Evolutionary conservation across 2,329 filamentous ascomycete genomes (phyloP).

Genomic region (Arthrinium puccinioides): DNA sequence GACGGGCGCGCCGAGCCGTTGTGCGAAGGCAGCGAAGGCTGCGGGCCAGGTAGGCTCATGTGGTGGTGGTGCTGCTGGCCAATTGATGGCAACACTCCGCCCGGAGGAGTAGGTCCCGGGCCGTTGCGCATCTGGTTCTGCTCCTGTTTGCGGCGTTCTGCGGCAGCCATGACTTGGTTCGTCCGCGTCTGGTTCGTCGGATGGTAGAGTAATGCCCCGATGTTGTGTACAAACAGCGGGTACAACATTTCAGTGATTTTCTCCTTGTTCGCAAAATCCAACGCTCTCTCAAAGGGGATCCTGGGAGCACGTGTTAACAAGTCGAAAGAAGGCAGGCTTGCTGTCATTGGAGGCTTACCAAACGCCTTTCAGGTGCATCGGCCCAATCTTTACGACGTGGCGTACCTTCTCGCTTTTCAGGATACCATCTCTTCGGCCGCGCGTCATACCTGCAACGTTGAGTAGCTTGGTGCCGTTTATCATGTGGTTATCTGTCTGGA

Average conservation of each 20-base stretch:
- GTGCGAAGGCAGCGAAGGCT: conserved; percentile 55
- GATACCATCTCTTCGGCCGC: conserved; percentile 90
- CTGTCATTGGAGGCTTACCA: conserved; percentile 54
- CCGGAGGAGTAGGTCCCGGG: conserved; percentile 41
- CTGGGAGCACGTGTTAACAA: too few relatives aligned
- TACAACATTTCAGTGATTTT: conserved; percentile 96
- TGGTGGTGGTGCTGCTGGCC: conserved; percentile 58
- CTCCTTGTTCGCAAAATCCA: conserved; percentile 99
- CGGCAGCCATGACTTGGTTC: conserved; percentile 81
- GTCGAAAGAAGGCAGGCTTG: conserved; percentile 7
- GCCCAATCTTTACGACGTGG: conserved; percentile 96
- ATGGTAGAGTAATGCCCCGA: conserved; percentile 87
- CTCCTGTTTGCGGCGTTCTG: conserved; percentile 69
- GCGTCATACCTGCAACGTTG: conserved; percentile 97
- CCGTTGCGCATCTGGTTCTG: conserved; percentile 57
- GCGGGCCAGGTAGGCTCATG: conserved; percentile 51
- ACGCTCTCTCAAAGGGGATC: conserved; percentile 96
- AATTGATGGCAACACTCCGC: conserved; percentile 53
- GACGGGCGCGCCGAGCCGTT: conserved; percentile 66
- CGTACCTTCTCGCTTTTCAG: conserved; percentile 95
- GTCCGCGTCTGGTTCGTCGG: conserved; percentile 79
- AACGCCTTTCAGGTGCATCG: conserved; percentile 97
- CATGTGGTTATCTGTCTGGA: conserved; percentile 60
- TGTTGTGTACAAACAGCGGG: conserved; percentile 95
- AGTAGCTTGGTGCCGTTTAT: conserved; percentile 97